These are phyloP conservation scores for Xylaria polymorpha DNA, from an alignment of 2,329 filamentous ascomycete genomes.

Conservation along the genomic window DNA sequence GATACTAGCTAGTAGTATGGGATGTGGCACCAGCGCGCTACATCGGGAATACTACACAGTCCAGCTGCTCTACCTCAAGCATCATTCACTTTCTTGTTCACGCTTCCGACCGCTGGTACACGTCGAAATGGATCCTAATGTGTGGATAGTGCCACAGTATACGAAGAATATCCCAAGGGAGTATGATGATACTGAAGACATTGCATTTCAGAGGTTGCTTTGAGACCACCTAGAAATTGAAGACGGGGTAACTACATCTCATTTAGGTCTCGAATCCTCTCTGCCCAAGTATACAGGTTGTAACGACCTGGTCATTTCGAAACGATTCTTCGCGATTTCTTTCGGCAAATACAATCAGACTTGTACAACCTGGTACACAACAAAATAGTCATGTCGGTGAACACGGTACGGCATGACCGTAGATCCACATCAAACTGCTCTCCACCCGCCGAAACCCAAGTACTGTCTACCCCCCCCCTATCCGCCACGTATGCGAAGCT, in stretches of 20 bases:
- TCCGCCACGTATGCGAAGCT: not conserved
- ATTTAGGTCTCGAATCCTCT: not conserved
- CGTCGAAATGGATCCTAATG: not conserved
- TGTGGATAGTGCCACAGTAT: not conserved
- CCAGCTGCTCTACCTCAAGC: not conserved
- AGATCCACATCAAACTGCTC: not conserved
- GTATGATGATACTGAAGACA: not conserved
- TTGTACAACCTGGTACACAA: slow-evolving; percentile 4
- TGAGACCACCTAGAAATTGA: slow-evolving; percentile 7
- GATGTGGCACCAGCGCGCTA: not conserved
- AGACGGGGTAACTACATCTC: slow-evolving; percentile 15
- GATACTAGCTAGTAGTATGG: not conserved
- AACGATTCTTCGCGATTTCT: slow-evolving; percentile 1
- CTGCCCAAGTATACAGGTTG: not conserved
- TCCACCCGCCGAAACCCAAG: not conserved
- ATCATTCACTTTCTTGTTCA: not conserved
- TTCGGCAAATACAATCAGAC: slow-evolving; percentile 7
- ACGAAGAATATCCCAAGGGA: not conserved
- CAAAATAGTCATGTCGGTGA: slow-evolving; percentile 1
- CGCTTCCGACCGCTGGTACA: not conserved
- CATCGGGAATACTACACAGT: not conserved
- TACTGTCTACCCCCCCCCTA: not conserved
- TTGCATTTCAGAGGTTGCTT: slow-evolving; percentile 14
- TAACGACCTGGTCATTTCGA: slow-evolving; percentile 14
- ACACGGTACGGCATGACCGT: not conserved